Percentiles rank a stretch among this genome's conserved stretches.
Conservation (phyloP, 345 rosid species). For the Cardiospermum halicacabum region DNA sequence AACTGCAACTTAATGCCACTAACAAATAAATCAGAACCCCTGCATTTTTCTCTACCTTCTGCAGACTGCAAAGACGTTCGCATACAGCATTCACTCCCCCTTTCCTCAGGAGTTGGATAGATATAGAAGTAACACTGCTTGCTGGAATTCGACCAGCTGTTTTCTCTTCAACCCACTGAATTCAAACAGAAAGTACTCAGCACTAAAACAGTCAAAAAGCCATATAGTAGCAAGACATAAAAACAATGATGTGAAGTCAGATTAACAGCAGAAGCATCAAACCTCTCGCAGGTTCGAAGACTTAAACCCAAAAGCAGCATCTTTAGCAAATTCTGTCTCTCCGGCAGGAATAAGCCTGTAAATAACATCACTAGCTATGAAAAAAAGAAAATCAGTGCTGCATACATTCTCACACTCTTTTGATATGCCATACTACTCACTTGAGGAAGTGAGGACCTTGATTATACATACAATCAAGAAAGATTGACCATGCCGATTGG, state of each 20-base stretch:
- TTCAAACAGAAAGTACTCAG: too few relatives aligned
- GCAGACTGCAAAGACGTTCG: conserved; percentile 62
- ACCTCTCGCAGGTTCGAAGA: conserved; percentile 93
- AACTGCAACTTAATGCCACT: not conserved
- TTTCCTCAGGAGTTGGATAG: conserved; percentile 72
- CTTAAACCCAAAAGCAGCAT: conserved; percentile 85
- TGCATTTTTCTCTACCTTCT: conserved; percentile 43
- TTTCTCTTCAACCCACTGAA: conserved; percentile 97
- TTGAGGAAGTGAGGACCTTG: not conserved
- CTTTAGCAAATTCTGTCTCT: conserved; percentile 93
- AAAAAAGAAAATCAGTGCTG: not conserved
- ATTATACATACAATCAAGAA: not conserved
- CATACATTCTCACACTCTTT: not conserved
- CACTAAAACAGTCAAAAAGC: too few relatives aligned
- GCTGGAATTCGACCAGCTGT: conserved; percentile 67
- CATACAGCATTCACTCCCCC: conserved; percentile 95
- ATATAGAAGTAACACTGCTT: conserved; percentile 61
- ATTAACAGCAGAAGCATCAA: conserved; percentile 13
- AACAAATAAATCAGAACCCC: not conserved
- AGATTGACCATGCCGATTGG: too few relatives aligned
- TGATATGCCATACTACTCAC: not conserved
- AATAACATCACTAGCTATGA: not conserved
- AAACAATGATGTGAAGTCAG: conserved; percentile 6
- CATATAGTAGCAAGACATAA: conserved; percentile 5
- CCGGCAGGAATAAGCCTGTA: conserved; percentile 91